Conservation (phyloP, 2,329 filamentous ascomycete species). For the Didymella segeticola region DNA sequence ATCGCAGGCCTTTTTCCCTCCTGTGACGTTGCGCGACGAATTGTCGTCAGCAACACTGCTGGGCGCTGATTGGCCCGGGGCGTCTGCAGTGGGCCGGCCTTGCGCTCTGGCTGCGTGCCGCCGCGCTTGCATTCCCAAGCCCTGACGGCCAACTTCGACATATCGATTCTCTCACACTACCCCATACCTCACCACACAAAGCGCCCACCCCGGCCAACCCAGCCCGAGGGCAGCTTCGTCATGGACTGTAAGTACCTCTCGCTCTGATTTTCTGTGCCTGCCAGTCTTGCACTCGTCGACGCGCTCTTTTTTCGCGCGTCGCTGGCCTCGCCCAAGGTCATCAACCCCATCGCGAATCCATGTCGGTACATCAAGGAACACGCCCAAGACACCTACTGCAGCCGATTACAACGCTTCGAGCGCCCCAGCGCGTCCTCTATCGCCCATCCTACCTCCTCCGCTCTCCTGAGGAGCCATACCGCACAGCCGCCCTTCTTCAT, state of each 20-base stretch:
- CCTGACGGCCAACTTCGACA: conserved; percentile 26
- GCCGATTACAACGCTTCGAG: conserved; percentile 19
- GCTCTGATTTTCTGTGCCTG: conserved; percentile 42
- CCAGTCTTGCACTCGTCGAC: conserved; percentile 17
- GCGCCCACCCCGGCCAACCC: conserved; percentile 32
- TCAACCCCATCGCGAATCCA: conserved; percentile 44
- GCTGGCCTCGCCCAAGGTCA: conserved; percentile 41
- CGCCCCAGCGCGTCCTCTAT: conserved; percentile 22
- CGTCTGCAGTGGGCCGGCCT: conserved; percentile 11
- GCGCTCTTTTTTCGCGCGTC: conserved; percentile 22
- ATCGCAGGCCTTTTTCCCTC: conserved; percentile 12
- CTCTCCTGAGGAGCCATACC: conserved; percentile 29
- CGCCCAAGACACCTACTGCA: conserved; percentile 24
- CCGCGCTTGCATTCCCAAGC: conserved; percentile 17
- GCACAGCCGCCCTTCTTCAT: conserved; percentile 35
- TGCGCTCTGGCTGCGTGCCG: too few species aligned
- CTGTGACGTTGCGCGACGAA: conserved; percentile 27
- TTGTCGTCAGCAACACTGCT: conserved; percentile 23
- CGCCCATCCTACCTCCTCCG: conserved; percentile 21
- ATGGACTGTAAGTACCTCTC: conserved; percentile 65
- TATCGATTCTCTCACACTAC: conserved; percentile 31
- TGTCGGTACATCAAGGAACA: conserved; percentile 39
- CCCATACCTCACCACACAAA: conserved; percentile 41
- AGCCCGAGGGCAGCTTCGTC: conserved; percentile 56
- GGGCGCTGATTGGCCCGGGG: conserved; percentile 29